Conservation (phyloP, 2,329 filamentous ascomycete species). For the Dactylonectria macrodidyma region DNA sequence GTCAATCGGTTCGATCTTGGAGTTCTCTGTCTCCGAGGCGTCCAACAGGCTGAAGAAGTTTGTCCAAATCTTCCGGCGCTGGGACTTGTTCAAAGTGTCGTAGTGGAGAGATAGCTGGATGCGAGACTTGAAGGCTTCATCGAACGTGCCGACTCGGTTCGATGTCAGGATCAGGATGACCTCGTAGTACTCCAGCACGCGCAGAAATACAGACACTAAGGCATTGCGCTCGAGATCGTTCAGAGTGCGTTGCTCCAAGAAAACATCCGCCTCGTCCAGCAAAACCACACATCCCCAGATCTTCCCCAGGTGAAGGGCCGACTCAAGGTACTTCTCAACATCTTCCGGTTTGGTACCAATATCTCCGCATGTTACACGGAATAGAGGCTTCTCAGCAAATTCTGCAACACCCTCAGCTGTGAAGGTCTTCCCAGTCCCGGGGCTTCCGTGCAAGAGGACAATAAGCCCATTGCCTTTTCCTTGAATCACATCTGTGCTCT, state of each 20-base stretch:
- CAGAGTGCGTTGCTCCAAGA: neutral
- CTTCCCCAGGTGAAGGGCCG: neutral
- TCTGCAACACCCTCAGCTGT: neutral
- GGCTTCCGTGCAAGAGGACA: neutral
- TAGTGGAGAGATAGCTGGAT: neutral
- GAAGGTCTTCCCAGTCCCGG: neutral
- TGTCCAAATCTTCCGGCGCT: neutral
- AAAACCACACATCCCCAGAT: neutral
- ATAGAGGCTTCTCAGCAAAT: neutral
- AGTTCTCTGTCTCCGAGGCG: too few species aligned
- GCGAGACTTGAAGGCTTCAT: neutral
- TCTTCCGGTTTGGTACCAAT: neutral
- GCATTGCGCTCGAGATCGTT: neutral
- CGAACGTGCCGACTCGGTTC: neutral
- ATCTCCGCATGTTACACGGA: neutral
- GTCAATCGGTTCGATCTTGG: too few species aligned
- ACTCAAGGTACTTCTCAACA: neutral
- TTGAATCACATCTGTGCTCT: neutral
- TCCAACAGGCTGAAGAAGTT: neutral
- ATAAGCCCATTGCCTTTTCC: neutral
- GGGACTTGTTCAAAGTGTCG: neutral
- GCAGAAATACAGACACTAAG: neutral
- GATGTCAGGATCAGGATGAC: neutral
- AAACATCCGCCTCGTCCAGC: neutral
- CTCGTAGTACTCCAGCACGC: neutral